Evolutionary conservation across 768 basidiomycete species (phyloP), one percentile per base, ranked within the genome.

Genomic region (Terana coerulea): DNA sequence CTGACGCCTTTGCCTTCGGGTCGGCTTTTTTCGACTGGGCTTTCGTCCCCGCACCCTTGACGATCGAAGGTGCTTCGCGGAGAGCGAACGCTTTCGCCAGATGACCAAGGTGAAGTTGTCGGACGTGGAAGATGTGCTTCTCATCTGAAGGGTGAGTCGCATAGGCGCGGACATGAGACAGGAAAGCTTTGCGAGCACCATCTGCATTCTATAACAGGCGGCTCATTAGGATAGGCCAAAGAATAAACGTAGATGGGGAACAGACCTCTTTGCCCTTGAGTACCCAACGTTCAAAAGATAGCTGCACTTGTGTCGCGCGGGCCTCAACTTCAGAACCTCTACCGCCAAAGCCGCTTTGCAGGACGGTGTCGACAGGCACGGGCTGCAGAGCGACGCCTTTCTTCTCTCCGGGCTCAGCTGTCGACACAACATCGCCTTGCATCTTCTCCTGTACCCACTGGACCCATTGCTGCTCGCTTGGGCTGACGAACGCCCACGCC

Each of bases 71-170:
- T 8, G 93, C 87, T 25, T 95, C 93, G 26, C 93, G 87, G 56
- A 95, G 74, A 1, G 89, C 90, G 61, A 95, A 95, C 1, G 92
- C 82, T 68, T 95, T 95, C 14, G 94, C 92, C 40, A 92, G 70
- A 72, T 99, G 97, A 1, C 97, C 97, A 37, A 97, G 78, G 64
- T 99, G 97, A 8, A 98, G 77, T 64, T 95, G 83, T 14, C 88
- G 88, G 53, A 98, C 84, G 68, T 98, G 95, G 75, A 99, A 99
- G 47, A 98, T 91, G 57, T 92, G 85, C 63, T 98, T 99, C 68
- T 98, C 97, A 54, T 86, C 84, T 14, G 88, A 80, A 0, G 97
- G 95, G 70, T 99, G 97, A 0, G 97, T 99, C 26, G 97, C 88
- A 67, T 98, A 99, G 0, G 97, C 97, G 48, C 95, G 81, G 74